A percentile compares a stretch with the other conserved stretches of the same genome.
These are phyloP conservation scores for Theileria annulata DNA, from an alignment of 169 alveolate species.

Conservation along the genomic window DNA sequence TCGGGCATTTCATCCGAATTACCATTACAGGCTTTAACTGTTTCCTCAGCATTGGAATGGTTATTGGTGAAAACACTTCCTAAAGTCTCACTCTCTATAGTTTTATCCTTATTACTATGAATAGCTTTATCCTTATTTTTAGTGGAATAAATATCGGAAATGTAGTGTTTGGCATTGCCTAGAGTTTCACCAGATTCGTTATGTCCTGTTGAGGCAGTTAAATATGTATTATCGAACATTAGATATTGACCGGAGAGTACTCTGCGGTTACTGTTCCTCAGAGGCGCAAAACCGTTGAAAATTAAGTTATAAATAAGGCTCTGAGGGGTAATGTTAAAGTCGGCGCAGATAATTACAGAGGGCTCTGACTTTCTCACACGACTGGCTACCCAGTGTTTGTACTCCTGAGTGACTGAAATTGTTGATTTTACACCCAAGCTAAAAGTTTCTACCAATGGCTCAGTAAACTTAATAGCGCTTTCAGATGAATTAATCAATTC, in stretches of 20 bases:
- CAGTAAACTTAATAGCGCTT: neutral
- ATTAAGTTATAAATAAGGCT: conserved; percentile 71
- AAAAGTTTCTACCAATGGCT: neutral
- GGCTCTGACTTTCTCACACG: conserved; percentile 36
- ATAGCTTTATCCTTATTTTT: neutral
- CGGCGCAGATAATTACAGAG: conserved; percentile 73
- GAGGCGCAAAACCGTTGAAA: conserved; percentile 68
- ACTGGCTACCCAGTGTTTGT: neutral
- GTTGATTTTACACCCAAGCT: conserved; percentile 8
- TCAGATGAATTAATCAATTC: neutral
- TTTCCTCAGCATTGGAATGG: neutral
- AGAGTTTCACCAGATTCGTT: conserved; percentile 58
- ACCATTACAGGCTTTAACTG: neutral
- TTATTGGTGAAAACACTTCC: neutral
- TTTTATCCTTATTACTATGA: neutral
- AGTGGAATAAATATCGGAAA: conserved; percentile 43
- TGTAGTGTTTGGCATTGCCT: conserved; percentile 53
- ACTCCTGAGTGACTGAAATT: neutral
- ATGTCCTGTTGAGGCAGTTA: conserved; percentile 50
- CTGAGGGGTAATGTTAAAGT: conserved; percentile 77
- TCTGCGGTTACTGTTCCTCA: conserved; percentile 64
- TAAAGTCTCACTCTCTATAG: neutral
- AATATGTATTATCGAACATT: conserved; percentile 70
- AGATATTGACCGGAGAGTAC: conserved; percentile 75
- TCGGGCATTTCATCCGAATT: neutral